These are phyloP conservation scores for Russula sp. DNA, from an alignment of 768 basidiomycete genomes.

Conservation along the genomic window DNA sequence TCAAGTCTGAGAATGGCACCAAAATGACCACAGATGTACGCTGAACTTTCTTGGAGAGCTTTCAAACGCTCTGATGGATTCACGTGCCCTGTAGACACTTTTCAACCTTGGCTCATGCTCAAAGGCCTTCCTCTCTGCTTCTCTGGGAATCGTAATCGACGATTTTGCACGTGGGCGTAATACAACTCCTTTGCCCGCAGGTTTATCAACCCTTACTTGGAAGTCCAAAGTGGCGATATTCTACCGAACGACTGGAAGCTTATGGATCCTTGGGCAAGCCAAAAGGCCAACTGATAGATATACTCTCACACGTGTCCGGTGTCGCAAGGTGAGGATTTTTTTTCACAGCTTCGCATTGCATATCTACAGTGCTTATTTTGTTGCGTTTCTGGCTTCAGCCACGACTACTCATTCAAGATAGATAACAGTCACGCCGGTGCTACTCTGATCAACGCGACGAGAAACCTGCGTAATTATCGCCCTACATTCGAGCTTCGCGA, in stretches of 20 bases:
- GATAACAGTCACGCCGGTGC: neutral
- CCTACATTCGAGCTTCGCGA: constrained; percentile 43
- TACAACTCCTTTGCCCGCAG: constrained; percentile 37
- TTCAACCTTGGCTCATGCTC: constrained; percentile 41
- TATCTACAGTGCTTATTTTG: neutral
- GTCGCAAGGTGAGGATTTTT: constrained; percentile 36
- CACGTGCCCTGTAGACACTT: constrained; percentile 37
- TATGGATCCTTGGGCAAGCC: constrained; percentile 42
- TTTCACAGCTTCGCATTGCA: neutral
- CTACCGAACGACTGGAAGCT: constrained; percentile 42
- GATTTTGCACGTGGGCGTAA: constrained; percentile 41
- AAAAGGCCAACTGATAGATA: constrained; percentile 41
- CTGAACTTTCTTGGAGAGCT: too few relatives aligned
- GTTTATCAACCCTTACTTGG: constrained; percentile 33
- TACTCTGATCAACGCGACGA: constrained; percentile 9
- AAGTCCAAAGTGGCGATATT: constrained; percentile 36
- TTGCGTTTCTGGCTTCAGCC: neutral
- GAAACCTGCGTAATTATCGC: constrained; percentile 35
- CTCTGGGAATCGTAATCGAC: constrained; percentile 44
- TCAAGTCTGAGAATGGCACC: constrained; percentile 19
- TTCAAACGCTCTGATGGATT: neutral
- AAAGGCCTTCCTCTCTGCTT: constrained; percentile 42
- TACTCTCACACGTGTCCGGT: constrained; percentile 44
- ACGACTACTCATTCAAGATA: constrained; percentile 16
- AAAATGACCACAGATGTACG: constrained; percentile 26